Conservation (phyloP, 139 green algal genomes). For the Chlorella sorokiniana region DNA sequence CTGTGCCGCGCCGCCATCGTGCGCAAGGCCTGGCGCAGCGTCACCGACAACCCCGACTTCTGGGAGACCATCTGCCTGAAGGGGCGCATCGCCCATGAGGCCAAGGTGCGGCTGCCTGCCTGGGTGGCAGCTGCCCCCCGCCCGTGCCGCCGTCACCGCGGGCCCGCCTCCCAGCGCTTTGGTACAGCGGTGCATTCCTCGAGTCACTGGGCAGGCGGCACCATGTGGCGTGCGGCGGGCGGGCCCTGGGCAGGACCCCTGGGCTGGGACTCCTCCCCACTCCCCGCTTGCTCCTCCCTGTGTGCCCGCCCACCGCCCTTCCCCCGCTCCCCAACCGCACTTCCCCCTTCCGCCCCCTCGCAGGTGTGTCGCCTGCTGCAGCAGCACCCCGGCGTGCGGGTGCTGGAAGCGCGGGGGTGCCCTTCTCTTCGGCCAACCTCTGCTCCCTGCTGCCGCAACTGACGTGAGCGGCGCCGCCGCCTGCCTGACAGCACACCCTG, state of each 20-base stretch:
- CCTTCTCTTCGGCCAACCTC: constrained; percentile 5
- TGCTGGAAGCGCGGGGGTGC: constrained; percentile 3
- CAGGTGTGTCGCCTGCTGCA: constrained; percentile 25
- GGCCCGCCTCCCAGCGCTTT: too few relatives aligned
- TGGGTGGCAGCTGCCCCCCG: too few relatives aligned
- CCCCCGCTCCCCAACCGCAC: neutral
- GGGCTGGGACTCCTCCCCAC: neutral
- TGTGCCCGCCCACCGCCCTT: neutral
- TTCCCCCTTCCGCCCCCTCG: neutral
- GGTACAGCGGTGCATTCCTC: neutral
- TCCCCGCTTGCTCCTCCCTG: neutral
- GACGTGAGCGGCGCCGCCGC: neutral
- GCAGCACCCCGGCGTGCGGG: constrained; percentile 4
- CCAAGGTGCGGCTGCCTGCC: constrained; percentile 18
- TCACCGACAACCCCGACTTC: constrained; percentile 32
- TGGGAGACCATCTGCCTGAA: constrained; percentile 28
- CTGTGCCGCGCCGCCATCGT: constrained; percentile 31
- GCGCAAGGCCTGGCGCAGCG: constrained; percentile 5
- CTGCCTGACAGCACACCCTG: neutral
- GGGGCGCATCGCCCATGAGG: neutral
- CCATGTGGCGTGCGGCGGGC: neutral
- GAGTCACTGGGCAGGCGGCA: neutral
- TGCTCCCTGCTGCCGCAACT: constrained; percentile 14
- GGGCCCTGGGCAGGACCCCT: too few relatives aligned
- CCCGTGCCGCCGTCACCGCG: too few relatives aligned